These are phyloP conservation scores for Echeveria elegans DNA, from an alignment of 164 flowering plant genomes.

Conservation along the genomic window DNA sequence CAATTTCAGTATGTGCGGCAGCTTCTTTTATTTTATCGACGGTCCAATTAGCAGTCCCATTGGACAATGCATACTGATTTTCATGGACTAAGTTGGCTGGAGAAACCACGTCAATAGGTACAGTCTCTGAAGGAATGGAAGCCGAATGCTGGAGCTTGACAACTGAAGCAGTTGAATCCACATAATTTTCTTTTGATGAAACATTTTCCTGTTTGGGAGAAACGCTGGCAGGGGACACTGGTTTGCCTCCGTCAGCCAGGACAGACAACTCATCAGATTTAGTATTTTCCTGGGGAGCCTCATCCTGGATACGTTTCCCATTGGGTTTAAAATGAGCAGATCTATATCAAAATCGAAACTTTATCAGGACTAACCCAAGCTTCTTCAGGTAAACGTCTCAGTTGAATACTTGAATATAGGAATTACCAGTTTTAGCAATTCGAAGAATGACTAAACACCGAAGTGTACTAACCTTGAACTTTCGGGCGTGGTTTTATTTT, in stretches of 20 bases:
- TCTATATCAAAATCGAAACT: background rate
- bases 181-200: background rate
- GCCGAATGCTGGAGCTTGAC: background rate
- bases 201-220: background rate
- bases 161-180: background rate
- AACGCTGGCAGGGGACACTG: background rate
- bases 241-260: background rate
- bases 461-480: slow-evolving; percentile 21
- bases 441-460: too few relatives aligned
- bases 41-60: background rate
- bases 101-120: background rate
- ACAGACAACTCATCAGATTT: background rate
- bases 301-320: background rate
- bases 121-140: background rate
- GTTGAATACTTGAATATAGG: too few relatives aligned
- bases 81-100: background rate
- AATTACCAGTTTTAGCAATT: too few relatives aligned
- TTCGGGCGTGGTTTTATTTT: slow-evolving; percentile 10
- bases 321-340: background rate
- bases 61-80: background rate
- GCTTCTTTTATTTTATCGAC: background rate
- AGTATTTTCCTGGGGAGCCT: background rate
- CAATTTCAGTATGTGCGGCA: background rate
- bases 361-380: background rate
- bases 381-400: background rate